phyloP scores from a whole-genome alignment of 2,329 filamentous ascomycete genomes.

The Colletotrichum sp. region DNA sequence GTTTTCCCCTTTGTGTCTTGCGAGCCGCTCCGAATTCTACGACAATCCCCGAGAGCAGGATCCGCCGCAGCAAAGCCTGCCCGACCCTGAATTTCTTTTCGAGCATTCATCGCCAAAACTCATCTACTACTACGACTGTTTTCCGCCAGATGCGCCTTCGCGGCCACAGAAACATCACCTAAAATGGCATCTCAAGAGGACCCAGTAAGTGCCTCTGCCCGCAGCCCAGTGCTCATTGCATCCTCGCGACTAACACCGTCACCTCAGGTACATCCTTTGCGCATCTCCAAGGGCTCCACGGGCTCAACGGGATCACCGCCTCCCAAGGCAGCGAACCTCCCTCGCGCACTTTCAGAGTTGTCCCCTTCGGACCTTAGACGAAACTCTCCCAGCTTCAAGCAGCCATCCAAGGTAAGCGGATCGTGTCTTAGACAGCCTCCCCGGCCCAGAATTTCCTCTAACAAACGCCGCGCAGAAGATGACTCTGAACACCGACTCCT shows the following conservation, averaged over 20 bases:
- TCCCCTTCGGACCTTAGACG: conserved; percentile 83
- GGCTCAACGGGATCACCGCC: conserved; percentile 58
- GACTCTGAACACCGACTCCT: conserved; percentile 74
- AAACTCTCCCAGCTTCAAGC: conserved; percentile 92
- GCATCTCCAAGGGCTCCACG: conserved; percentile 72
- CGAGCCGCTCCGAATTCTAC: neutral
- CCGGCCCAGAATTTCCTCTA: conserved; percentile 25
- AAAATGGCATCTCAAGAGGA: conserved; percentile 23
- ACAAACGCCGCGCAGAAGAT: conserved; percentile 61
- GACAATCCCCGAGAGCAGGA: neutral
- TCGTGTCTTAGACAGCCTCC: conserved; percentile 23
- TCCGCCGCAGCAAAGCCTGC: neutral
- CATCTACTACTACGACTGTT: neutral
- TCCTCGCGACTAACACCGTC: neutral
- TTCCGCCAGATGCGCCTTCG: conserved; percentile 7
- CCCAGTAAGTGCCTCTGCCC: conserved; percentile 12
- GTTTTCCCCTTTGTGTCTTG: conserved; percentile 17
- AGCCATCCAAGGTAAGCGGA: conserved; percentile 72
- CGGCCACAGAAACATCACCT: neutral
- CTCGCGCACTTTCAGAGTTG: conserved; percentile 87
- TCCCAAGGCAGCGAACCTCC: conserved; percentile 65
- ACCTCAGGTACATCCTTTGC: conserved; percentile 74
- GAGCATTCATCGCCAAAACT: neutral
- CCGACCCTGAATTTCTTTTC: neutral
- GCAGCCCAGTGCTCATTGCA: neutral